Evolutionary conservation across 148 eudicot genomes (phyloP), one percentile per base, ranked within the genome.

Genomic region (Heliosperma pusillum): DNA sequence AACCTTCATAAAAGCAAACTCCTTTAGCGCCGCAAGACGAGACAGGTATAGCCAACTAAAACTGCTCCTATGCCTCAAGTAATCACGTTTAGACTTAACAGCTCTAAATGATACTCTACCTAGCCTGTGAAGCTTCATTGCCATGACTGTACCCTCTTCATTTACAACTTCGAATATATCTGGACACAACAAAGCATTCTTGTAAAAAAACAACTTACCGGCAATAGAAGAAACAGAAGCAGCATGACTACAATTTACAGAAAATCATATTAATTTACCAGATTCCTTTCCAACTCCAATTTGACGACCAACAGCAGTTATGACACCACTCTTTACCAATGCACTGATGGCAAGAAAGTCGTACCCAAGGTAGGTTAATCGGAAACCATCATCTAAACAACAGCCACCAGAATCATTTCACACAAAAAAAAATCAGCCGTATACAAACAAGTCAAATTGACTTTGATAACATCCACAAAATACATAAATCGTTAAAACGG

Each of bases 1-100:
- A 69, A 95, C 98, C 98, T 92, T 92, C 98, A 95, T 95, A 81
- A 94, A 94, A 67, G 97, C 90, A 86, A 85, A 95, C 72, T 95
- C 98, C 77, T 92, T 95, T 57, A 92, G 86, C 44, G 97, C 98
- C 66, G 97, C 96, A 85, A 90, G 97, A 33, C 97, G 87, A 59
- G 98, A 95, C 76, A 92, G 81, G 84, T 92, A 95, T 4, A 92
- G 88, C 98, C 98, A 95, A 61, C 78, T 95, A 77, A 22, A 92
- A 86, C 92, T 92, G 79, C 88, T 92, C 58, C 93, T 86, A 75
- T 92, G 97, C 87, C 77, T 86, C 82, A 95, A 86, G 78, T 95
- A 95, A 78, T 95, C 98, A 86, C 98, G 97, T 76, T 95, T 95
- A 29, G 96, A 83, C 83, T 95, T 95, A 44, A 95, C 98, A 25